phyloP scores from a whole-genome alignment of 2,329 filamentous ascomycete species.

The Grosmannia serpens region DNA sequence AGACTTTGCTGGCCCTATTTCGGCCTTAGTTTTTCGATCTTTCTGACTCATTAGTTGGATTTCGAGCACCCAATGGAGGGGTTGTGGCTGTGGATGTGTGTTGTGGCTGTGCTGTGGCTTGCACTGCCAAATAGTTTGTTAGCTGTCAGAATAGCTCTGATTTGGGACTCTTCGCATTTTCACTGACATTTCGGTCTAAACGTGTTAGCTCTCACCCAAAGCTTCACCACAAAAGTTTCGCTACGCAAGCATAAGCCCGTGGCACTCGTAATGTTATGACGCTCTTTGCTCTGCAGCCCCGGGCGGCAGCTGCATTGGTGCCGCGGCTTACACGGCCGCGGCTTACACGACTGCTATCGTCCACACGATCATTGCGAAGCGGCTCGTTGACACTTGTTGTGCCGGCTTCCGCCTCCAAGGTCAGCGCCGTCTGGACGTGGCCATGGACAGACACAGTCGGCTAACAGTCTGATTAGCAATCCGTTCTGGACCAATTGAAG shows the following conservation, averaged over 20 bases:
- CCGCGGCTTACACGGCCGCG: not conserved
- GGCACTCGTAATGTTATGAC: slow-evolving; percentile 1
- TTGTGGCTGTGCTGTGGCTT: not conserved
- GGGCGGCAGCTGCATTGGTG: not conserved
- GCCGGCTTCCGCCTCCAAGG: slow-evolving; percentile 7
- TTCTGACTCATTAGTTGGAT: not conserved
- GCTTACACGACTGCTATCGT: slow-evolving; percentile 2
- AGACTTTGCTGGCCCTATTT: not conserved
- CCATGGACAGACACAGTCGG: not conserved
- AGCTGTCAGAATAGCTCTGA: not conserved
- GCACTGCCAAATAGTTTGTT: not conserved
- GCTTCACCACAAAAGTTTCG: too few species aligned
- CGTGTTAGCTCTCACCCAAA: too few species aligned
- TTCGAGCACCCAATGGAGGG: too few species aligned
- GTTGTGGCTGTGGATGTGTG: not conserved
- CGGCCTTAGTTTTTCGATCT: not conserved
- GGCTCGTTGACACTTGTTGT: slow-evolving; percentile 12
- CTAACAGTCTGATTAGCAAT: slow-evolving; percentile 1
- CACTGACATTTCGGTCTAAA: too few species aligned
- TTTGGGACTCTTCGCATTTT: too few species aligned
- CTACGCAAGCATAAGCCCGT: not conserved
- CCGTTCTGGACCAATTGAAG: slow-evolving; percentile 8
- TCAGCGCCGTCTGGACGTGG: not conserved
- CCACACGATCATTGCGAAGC: not conserved
- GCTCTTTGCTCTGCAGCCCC: slow-evolving; percentile 3